Percentiles rank a stretch among this genome's conserved stretches.
Evolutionary conservation across 352 stramenopile species (phyloP).

Genomic region (Bremia lactucae): DNA sequence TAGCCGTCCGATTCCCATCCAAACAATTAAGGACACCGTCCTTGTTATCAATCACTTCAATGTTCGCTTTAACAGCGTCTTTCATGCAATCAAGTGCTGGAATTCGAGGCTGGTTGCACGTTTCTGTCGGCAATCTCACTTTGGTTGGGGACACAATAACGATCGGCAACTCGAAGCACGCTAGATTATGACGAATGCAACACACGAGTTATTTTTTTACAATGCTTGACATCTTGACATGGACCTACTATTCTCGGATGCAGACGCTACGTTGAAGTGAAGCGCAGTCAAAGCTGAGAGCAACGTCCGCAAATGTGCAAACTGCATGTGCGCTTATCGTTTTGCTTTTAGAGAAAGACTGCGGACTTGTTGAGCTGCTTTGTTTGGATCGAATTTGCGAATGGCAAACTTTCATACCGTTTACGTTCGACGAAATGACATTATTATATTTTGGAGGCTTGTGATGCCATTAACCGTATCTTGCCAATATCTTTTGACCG

Average conservation of each 20-base stretch:
- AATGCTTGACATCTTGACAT: neutral
- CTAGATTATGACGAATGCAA: conserved; percentile 5
- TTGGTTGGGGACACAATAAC: conserved; percentile 35
- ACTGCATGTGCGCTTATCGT: conserved; percentile 7
- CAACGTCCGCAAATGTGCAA: conserved; percentile 2
- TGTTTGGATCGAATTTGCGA: conserved; percentile 8
- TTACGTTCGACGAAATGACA: conserved; percentile 5
- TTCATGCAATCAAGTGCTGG: conserved; percentile 42
- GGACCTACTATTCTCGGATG: conserved; percentile 13
- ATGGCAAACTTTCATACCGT: conserved; percentile 1
- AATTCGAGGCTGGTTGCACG: conserved; percentile 32
- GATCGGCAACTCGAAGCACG: conserved; percentile 41
- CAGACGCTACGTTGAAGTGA: neutral
- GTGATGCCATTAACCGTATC: conserved; percentile 3
- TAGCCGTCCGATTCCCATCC: conserved; percentile 13
- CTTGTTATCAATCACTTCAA: conserved; percentile 44
- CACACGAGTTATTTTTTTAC: conserved; percentile 3
- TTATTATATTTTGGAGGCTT: too few species aligned
- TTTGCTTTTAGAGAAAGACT: neutral
- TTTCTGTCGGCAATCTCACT: conserved; percentile 34
- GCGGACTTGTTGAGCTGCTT: neutral
- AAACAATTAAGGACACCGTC: conserved; percentile 36
- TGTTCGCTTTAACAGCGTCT: conserved; percentile 23
- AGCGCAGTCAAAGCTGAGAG: conserved; percentile 3
- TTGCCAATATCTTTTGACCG: too few species aligned